A percentile compares a stretch with the other conserved stretches of the same genome.
phyloP scores from a whole-genome alignment of 176 grass and related monocot species.

The Microstegium vimineum region DNA sequence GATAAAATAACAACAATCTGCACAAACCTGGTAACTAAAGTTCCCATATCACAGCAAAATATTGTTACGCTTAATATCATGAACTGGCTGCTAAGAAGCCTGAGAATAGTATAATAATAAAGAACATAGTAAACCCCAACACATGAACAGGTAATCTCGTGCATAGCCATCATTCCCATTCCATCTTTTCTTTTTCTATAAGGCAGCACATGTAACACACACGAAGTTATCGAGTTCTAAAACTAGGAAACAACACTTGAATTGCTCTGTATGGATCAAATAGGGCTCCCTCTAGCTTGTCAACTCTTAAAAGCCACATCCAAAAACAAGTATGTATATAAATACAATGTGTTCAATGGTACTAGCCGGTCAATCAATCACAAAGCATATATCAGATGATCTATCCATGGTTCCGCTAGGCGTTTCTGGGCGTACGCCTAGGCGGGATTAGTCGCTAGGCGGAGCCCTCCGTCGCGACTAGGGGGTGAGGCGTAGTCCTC shows the following conservation, averaged over 20 bases:
- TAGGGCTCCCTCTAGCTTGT: constrained; percentile 1
- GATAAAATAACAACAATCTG: no score
- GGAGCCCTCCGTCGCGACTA: no score
- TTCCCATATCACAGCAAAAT: no score
- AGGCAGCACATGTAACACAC: not conserved
- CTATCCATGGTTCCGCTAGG: no score
- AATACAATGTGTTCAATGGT: not conserved
- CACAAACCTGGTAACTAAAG: no score
- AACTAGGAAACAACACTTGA: not conserved
- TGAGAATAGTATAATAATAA: not conserved
- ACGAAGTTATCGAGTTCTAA: not conserved
- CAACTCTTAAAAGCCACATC: not conserved
- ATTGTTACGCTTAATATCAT: no score
- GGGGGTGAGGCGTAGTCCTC: no score
- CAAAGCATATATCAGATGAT: no score
- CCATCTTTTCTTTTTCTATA: not conserved
- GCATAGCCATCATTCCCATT: not conserved
- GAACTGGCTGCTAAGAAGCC: no score
- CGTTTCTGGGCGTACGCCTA: no score
- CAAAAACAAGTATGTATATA: not conserved
- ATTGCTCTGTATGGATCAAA: not conserved
- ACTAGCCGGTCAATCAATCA: no score
- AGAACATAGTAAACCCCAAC: not conserved
- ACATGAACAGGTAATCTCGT: not conserved
- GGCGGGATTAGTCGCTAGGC: no score